Percentiles rank a stretch among this genome's conserved stretches.
Evolutionary conservation across 768 basidiomycete genomes (phyloP).

Genomic region (Neoboletus subvelutipes): DNA sequence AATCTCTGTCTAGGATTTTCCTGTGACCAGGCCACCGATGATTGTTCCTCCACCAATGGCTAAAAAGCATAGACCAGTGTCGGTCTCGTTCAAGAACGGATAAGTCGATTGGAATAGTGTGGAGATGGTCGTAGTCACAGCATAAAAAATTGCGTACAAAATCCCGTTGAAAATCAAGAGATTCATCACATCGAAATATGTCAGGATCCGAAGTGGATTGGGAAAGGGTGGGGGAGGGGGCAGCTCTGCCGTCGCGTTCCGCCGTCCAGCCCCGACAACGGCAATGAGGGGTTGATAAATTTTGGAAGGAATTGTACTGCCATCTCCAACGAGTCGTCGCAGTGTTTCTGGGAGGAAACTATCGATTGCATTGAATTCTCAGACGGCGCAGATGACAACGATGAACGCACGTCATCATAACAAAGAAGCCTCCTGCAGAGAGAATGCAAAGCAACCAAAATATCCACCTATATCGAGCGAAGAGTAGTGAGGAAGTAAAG

Average conservation of each 20-base stretch:
- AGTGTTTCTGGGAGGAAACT: slow-evolving; percentile 28
- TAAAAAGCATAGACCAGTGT: slow-evolving; percentile 76
- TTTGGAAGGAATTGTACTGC: slow-evolving; percentile 27
- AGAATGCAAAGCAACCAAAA: slow-evolving; percentile 24
- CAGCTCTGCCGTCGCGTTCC: not conserved
- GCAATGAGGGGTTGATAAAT: slow-evolving; percentile 30
- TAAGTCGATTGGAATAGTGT: slow-evolving; percentile 52
- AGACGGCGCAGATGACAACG: not conserved
- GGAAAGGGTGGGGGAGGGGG: slow-evolving; percentile 25
- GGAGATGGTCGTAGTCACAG: slow-evolving; percentile 45
- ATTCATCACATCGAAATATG: slow-evolving; percentile 37
- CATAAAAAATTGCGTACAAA: slow-evolving; percentile 51
- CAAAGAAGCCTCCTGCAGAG: slow-evolving; percentile 12
- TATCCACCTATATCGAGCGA: slow-evolving; percentile 16
- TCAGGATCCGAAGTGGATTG: slow-evolving; percentile 40
- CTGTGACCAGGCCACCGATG: slow-evolving; percentile 56
- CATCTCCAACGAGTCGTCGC: slow-evolving; percentile 28
- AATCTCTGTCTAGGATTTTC: slow-evolving; percentile 70
- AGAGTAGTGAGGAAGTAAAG: not conserved
- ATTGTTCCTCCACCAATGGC: slow-evolving; percentile 72
- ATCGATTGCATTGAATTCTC: not conserved
- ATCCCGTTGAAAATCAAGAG: slow-evolving; percentile 55
- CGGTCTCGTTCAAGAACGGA: slow-evolving; percentile 45
- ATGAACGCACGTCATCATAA: slow-evolving; percentile 12
- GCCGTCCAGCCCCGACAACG: slow-evolving; percentile 25